phyloP scores from a whole-genome alignment of 805 yeast genomes.

The Starmerella potacharoeniae region DNA sequence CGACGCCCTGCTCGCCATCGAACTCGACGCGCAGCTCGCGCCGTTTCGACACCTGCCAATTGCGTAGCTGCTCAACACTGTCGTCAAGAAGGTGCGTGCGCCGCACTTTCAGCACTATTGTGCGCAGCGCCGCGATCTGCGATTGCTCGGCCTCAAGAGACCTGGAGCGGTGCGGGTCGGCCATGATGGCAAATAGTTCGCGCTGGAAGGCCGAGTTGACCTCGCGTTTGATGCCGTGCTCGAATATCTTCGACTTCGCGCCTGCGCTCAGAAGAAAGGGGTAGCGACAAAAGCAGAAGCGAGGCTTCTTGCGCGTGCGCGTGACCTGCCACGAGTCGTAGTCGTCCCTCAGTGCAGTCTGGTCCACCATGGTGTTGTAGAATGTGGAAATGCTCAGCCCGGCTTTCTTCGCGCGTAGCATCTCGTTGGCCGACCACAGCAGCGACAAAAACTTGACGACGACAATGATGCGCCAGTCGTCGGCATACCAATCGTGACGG shows the following conservation, averaged over 20 bases:
- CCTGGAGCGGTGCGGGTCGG: not conserved
- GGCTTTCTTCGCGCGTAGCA: not conserved
- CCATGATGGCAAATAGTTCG: constrained; percentile 15
- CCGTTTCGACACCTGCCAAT: constrained; percentile 37
- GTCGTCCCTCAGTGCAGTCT: constrained; percentile 62
- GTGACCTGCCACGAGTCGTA: constrained; percentile 66
- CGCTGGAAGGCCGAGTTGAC: constrained; percentile 15
- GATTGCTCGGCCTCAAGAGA: constrained; percentile 4
- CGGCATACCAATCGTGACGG: constrained; percentile 48
- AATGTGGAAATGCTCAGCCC: constrained; percentile 36
- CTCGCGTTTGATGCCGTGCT: constrained; percentile 33
- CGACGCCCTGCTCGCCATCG: constrained; percentile 81
- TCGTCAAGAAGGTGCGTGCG: constrained; percentile 60
- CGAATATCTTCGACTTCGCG: constrained; percentile 66
- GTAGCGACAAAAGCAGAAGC: constrained; percentile 62
- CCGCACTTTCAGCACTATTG: constrained; percentile 46
- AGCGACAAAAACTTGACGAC: constrained; percentile 50
- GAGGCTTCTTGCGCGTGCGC: constrained; percentile 15
- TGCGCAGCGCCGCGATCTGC: constrained; percentile 2
- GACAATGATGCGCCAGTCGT: constrained; percentile 69
- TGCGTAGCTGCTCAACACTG: constrained; percentile 46
- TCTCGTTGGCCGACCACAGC: constrained; percentile 42
- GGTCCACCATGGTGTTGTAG: constrained; percentile 76
- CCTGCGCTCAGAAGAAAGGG: constrained; percentile 78
- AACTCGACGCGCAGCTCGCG: constrained; percentile 72